These are phyloP conservation scores for Backusella tuberculispora DNA, from an alignment of 192 early-diverging fungal species.

Conservation along the genomic window DNA sequence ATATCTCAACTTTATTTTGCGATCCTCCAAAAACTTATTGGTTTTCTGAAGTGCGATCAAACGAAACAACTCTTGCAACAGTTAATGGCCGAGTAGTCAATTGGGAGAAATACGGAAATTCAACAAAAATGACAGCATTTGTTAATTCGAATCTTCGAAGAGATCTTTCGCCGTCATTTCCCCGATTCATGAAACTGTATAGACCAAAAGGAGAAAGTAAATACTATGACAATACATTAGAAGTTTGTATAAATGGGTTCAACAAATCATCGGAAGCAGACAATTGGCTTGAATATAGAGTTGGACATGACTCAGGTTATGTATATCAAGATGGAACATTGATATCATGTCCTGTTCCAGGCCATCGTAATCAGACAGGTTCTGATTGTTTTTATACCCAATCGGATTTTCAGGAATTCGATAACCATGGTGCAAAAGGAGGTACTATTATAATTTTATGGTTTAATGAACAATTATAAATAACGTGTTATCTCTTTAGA, in stretches of 20 bases:
- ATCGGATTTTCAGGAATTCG: slow-evolving; percentile 17
- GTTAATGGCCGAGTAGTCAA: slow-evolving; percentile 41
- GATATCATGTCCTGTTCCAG: slow-evolving; percentile 37
- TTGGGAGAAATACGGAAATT: slow-evolving; percentile 15
- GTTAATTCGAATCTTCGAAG: slow-evolving; percentile 33
- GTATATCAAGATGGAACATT: slow-evolving; percentile 23
- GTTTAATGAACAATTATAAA: not conserved
- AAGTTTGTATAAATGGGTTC: slow-evolving; percentile 31
- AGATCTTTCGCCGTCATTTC: slow-evolving; percentile 44
- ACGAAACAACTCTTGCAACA: slow-evolving; percentile 17
- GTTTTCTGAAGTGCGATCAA: slow-evolving; percentile 11
- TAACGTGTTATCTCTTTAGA: slow-evolving; percentile 3
- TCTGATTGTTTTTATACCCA: slow-evolving; percentile 35
- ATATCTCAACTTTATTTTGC: slow-evolving; percentile 39
- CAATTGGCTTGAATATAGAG: slow-evolving; percentile 35
- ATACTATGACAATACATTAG: slow-evolving; percentile 26
- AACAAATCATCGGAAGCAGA: slow-evolving; percentile 31
- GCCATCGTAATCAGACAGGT: slow-evolving; percentile 29
- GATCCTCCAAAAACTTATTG: slow-evolving; percentile 32
- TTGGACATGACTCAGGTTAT: slow-evolving; percentile 39
- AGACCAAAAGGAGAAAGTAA: slow-evolving; percentile 7
- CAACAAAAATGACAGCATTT: slow-evolving; percentile 24
- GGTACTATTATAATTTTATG: slow-evolving; percentile 17
- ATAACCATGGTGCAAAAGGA: slow-evolving; percentile 30
- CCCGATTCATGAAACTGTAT: slow-evolving; percentile 35